Base-by-base conservation (phyloP, 371 early-diverging fungal species). In the Haplosporangium sp. region DNA sequence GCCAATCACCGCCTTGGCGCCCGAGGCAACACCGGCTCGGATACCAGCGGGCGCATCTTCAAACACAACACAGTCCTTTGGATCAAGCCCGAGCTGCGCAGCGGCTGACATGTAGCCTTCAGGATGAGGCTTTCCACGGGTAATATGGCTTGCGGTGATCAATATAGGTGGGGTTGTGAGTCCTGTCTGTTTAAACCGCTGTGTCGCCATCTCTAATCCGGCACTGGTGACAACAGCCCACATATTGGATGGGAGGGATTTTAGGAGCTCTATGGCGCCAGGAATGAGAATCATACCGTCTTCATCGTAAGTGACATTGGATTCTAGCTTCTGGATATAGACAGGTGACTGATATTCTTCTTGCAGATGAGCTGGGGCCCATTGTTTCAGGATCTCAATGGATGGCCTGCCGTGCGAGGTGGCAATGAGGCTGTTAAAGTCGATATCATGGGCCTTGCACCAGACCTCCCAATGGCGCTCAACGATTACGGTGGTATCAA, bases 31-130 rank as follows among this genome's bases (percentile, higher is more conserved):
- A 0, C 90, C 93, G 1, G 93, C 88, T 8, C 59, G 47, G 7
- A 90, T 83, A 7, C 90, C 93, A 0, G 90, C 87, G 13, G 85
- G 90, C 0, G 93, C 91, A 70, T 93, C 93, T 68, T 93, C 93
- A 83, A 92, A 90, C 6, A 92, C 93, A 14, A 93, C 64, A 62
- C 92, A 92, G 7, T 80, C 83, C 37, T 63, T 66, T 1, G 90
- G 75, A 38, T 86, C 83, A 6, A 77, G 55, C 0, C 84, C 83
- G 59, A 92, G 46, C 7, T 64, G 55, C 36, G 67, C 59, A 6
- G 92, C 89, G 0, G 86, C 87, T 21, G 64, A 51, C 53, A 86
- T 62, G 50, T 91, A 92, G 0, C 91, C 89, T 61, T 91, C 92
- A 10, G 91, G 91, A 56, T 86, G 70, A 29, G 91, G 92, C 47